phyloP scores from a whole-genome alignment of 805 yeast species.

The Pichia deserticola region DNA sequence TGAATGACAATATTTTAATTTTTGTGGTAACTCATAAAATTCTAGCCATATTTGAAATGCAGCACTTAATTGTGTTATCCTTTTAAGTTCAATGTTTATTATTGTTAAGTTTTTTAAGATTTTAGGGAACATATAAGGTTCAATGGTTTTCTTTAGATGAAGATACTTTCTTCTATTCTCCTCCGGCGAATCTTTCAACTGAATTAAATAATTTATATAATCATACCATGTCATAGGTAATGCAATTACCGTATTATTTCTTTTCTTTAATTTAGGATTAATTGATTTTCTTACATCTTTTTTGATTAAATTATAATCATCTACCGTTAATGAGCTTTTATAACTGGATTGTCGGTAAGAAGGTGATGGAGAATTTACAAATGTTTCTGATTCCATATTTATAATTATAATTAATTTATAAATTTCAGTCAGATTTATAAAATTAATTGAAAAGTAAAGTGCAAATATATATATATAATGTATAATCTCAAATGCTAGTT shows the following conservation, averaged over 20 bases:
- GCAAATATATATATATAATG: no score
- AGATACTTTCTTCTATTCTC: not conserved
- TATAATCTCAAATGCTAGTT: no score
- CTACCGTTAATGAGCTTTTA: no score
- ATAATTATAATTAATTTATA: no score
- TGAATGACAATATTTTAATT: not conserved
- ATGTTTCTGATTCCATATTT: no score
- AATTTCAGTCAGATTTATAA: no score
- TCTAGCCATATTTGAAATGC: slow-evolving; percentile 1
- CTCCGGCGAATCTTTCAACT: not conserved
- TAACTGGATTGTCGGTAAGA: no score
- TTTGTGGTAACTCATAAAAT: not conserved
- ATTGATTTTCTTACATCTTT: not conserved
- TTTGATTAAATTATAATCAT: not conserved
- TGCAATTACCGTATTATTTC: not conserved
- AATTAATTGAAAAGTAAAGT: no score
- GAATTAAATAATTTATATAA: not conserved
- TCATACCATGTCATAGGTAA: slow-evolving; percentile 2
- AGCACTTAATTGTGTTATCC: not conserved
- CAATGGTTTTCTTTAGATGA: not conserved
- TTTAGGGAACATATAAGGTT: not conserved
- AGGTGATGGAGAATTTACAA: no score
- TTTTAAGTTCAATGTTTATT: not conserved
- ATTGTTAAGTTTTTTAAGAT: not conserved
- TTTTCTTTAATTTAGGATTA: not conserved